Base-by-base conservation (phyloP, 1,284 basidiomycete genomes). In the Leccinum insigne region DNA sequence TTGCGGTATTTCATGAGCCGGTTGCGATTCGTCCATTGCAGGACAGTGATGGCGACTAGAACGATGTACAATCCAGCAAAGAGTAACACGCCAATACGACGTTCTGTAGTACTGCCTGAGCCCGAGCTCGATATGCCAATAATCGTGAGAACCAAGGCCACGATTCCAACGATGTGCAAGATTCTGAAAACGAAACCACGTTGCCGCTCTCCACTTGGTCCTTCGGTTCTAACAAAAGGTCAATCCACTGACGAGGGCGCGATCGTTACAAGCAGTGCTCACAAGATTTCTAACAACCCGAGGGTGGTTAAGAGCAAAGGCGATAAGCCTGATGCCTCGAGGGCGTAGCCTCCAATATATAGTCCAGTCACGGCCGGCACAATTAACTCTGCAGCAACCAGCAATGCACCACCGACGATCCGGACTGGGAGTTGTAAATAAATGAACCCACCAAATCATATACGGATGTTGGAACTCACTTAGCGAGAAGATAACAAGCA, bases 261-360 rank as follows among this genome's bases (percentile, higher is more conserved):
- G 32, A 42, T 64, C 11, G 23, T 58, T 52, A 38, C 13, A 13
- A 59, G 21, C 10, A 35, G 23, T 52, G 81, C 87, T 69, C 78
- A 89, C 89, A 84, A 82, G 67, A 85, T 83, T 61, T 84, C 82
- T 60, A 90, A 71, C 70, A 90, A 84, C 4, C 88, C 87, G 32
- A 89, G 71, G 1, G 86, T 83, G 3, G 86, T 81, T 42, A 87
- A 71, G 60, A 89, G 72, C 16, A 91, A 75, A 1, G 84, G 79
- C 1, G 82, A 83, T 5, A 89, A 69, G 16, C 84, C 88, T 42
- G 83, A 80, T 18, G 81, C 77, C 70, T 88, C 85, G n/a, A 90
- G 75, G 47, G 84, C 82, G 68, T 82, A 83, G 56, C 84, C 83
- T 29, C 84, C 81, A 52, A 81, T 81, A 64, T 81, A 81, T 23